Percentiles rank a stretch among this genome's conserved stretches.
These are phyloP conservation scores for Hanseniaspora occidentalis DNA, from an alignment of 805 yeast genomes.

Conservation along the genomic window DNA sequence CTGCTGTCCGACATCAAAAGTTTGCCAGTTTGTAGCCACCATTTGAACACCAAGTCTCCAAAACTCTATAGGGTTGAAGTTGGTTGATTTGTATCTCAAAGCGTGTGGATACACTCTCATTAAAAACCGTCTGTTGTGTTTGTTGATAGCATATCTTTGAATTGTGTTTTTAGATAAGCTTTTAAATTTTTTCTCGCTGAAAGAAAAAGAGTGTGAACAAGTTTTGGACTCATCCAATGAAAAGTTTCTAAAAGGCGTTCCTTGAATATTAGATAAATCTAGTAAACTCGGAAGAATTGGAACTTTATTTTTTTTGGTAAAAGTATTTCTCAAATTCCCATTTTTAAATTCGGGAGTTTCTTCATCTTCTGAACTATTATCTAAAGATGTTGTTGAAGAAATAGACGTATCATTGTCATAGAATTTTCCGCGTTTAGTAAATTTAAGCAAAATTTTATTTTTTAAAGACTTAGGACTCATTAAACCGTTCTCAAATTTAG, in stretches of 20 bases:
- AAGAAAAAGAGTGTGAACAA: conserved; percentile 71
- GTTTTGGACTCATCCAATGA: conserved; percentile 79
- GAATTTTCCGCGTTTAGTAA: conserved; percentile 38
- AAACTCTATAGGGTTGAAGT: conserved; percentile 64
- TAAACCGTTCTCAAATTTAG: conserved; percentile 20
- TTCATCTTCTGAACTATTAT: conserved; percentile 32
- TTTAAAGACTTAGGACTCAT: conserved; percentile 70
- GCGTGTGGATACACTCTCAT: conserved; percentile 85
- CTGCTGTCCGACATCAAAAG: conserved; percentile 81
- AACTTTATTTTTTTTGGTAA: conserved; percentile 11
- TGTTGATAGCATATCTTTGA: conserved; percentile 43
- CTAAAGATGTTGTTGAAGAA: conserved; percentile 19
- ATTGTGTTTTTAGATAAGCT: conserved; percentile 51
- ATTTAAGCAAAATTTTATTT: conserved; percentile 65
- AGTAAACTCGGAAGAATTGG: conserved; percentile 16
- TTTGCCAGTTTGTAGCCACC: conserved; percentile 97
- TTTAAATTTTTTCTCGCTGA: conserved; percentile 60
- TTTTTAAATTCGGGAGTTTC: conserved; percentile 8
- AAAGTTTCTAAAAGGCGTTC: conserved; percentile 67
- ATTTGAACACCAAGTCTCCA: conserved; percentile 86
- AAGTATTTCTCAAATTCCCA: not conserved
- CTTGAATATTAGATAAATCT: conserved; percentile 34
- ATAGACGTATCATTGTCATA: conserved; percentile 9
- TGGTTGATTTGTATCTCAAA: conserved; percentile 61
- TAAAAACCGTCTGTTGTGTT: conserved; percentile 64